phyloP scores from a whole-genome alignment of 148 eudicot species.

The Arbutus unedo region DNA sequence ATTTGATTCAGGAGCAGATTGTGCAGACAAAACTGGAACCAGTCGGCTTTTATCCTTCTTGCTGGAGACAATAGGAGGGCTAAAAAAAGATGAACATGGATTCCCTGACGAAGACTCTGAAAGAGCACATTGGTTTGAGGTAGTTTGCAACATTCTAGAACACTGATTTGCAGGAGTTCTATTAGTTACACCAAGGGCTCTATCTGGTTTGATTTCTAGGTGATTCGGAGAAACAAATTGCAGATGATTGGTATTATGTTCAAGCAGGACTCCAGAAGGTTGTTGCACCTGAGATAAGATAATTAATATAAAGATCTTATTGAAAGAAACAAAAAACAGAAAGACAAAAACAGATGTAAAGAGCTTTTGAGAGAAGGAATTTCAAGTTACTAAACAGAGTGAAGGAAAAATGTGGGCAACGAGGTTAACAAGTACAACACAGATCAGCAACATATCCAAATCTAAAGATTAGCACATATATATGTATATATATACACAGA shows the following conservation, averaged over 20 bases:
- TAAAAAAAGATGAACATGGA: conserved; percentile 27
- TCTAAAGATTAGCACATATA: not conserved
- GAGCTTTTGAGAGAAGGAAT: not conserved
- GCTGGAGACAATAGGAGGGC: conserved; percentile 36
- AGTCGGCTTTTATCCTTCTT: conserved; percentile 41
- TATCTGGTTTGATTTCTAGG: conserved; percentile 27
- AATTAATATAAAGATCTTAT: not conserved
- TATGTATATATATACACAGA: not conserved
- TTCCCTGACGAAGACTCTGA: conserved; percentile 32
- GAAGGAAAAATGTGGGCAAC: not conserved
- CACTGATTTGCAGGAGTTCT: conserved; percentile 32
- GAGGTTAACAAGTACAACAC: not conserved
- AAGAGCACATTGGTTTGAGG: conserved; percentile 26
- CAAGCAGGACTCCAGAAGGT: conserved; percentile 56
- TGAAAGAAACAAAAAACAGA: not conserved
- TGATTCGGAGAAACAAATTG: conserved; percentile 48
- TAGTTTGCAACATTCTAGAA: conserved; percentile 29
- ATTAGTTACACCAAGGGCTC: conserved; percentile 22
- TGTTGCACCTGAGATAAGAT: conserved; percentile 31
- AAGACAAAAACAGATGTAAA: not conserved
- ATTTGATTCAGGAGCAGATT: conserved; percentile 36
- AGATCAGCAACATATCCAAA: not conserved
- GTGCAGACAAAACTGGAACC: conserved; percentile 28
- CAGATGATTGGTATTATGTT: conserved; percentile 39
- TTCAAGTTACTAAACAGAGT: not conserved